phyloP scores from a whole-genome alignment of 192 early-diverging fungal species.

The Backusella circina region DNA sequence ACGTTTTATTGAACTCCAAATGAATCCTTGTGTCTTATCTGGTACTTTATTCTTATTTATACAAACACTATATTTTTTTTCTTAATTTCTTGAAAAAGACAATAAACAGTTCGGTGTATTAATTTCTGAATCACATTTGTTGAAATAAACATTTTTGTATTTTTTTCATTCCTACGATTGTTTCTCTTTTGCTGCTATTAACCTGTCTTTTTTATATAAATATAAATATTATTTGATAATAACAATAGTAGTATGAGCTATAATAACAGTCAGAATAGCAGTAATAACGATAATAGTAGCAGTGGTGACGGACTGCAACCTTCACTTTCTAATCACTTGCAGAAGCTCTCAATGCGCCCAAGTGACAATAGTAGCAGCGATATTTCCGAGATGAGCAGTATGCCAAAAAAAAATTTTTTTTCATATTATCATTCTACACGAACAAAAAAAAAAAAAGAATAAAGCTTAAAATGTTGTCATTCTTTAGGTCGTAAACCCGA shows the following conservation, averaged over 20 bases:
- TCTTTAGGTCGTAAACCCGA: background rate
- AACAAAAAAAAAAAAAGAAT: conserved; percentile 1
- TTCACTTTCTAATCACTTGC: conserved; percentile 24
- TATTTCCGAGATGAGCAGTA: conserved; percentile 13
- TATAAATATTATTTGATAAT: background rate
- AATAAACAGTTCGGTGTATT: background rate
- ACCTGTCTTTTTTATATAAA: background rate
- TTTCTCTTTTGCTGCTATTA: background rate
- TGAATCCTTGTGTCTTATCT: too few species aligned
- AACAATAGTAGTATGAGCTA: background rate
- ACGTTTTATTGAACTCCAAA: too few species aligned
- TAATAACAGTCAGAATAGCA: background rate
- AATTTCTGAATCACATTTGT: background rate
- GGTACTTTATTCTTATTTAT: too few species aligned
- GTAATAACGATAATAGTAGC: background rate
- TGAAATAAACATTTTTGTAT: background rate
- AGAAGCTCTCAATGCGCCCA: conserved; percentile 9
- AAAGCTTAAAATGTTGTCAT: background rate
- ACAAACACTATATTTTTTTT: too few species aligned
- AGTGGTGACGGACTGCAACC: conserved; percentile 10
- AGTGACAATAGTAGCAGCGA: background rate
- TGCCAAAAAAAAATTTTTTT: background rate
- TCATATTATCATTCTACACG: background rate
- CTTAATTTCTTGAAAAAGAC: too few species aligned
- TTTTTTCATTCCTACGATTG: background rate